A percentile compares a stretch with the other conserved stretches of the same genome.
Conservation (phyloP, 805 yeast species). For the Candida nanaspora region DNA sequence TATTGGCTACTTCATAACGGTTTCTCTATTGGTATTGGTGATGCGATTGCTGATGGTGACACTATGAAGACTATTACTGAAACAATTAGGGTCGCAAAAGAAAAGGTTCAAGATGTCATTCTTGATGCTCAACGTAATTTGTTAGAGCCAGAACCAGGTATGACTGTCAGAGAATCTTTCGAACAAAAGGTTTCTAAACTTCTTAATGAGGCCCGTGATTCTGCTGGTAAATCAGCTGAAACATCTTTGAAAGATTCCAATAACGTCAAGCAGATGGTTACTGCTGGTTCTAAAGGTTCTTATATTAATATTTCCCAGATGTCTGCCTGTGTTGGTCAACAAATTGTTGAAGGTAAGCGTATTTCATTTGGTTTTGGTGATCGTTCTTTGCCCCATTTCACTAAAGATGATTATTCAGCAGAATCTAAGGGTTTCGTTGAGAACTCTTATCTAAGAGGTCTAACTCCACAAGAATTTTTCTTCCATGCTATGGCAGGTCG, state of each 20-base stretch:
- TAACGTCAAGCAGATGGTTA: constrained; percentile 98
- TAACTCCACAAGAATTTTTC: constrained; percentile 97
- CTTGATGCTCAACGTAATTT: constrained; percentile 84
- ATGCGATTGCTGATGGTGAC: constrained; percentile 95
- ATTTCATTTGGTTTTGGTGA: constrained; percentile 96
- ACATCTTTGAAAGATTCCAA: constrained; percentile 88
- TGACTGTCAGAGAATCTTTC: constrained; percentile 97
- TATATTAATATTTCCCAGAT: constrained; percentile 97
- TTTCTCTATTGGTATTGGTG: constrained; percentile 99
- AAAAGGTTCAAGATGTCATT: constrained; percentile 89
- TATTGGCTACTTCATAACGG: constrained; percentile 96
- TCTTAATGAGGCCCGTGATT: constrained; percentile 96
- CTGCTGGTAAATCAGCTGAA: constrained; percentile 98
- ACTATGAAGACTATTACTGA: constrained; percentile 93
- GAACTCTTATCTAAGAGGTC: constrained; percentile 92
- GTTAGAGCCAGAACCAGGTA: constrained; percentile 96
- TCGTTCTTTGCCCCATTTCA: constrained; percentile 94
- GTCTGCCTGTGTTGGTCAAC: constrained; percentile 99
- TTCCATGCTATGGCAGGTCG: constrained; percentile 99
- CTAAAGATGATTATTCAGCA: constrained; percentile 97
- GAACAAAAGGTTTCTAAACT: constrained; percentile 95
- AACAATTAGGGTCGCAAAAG: constrained; percentile 89
- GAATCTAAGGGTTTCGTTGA: constrained; percentile 98
- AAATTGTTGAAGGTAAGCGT: constrained; percentile 99
- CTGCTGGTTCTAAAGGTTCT: constrained; percentile 98